Evolutionary conservation across 495 filamentous ascomycete genomes (phyloP), one percentile per base, ranked within the genome.

Genomic region (Jackrogersella multiformis): DNA sequence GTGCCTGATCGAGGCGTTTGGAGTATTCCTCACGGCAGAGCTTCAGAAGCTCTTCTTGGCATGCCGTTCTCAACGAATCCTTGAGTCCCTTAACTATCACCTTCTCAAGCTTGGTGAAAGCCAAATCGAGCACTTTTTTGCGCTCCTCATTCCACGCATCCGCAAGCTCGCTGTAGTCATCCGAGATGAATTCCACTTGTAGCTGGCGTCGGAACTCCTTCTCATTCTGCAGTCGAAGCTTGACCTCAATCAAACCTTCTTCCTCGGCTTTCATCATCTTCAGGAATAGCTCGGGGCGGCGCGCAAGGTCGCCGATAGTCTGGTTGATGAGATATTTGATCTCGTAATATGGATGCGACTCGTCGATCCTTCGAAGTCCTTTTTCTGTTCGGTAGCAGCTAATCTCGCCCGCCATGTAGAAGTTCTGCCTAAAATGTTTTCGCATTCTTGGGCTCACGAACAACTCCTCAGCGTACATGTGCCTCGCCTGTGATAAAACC

Each of bases 191-290:
- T 54, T 93, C 89, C n/a, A 81, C 79, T 73, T 92, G 90, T 1
- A 98, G 84, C 42, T 88, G 84, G 36, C 86, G 82, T 45, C 86
- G 87, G 80, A 97, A 92, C 30, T 88, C 81, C 6, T 88, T 83
- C 63, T 91, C 87, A 56, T 91, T 87, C 66, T 92, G 87, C 54
- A 97, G 82, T 13, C 86, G 83, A 23, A 97, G 83, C 55, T 85
- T 85, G 18, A 99, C 89, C 46, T 97, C 92, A 18, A 98, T 84
- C 1, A 98, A 78, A 2, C 93, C 93, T 72, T 98, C 95, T 68
- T 92, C 89, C 77, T 99, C 95, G 3, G 95, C 95, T 74, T 92
- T 95, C 72, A 98, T 87, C 95, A 99, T 99, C 74, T 92, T 90
- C 13, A 99, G 79, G 71, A 92, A 98, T 45, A 96, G 84, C 67